Conservation (phyloP, 345 rosid species). For the Lepidium sativum region DNA sequence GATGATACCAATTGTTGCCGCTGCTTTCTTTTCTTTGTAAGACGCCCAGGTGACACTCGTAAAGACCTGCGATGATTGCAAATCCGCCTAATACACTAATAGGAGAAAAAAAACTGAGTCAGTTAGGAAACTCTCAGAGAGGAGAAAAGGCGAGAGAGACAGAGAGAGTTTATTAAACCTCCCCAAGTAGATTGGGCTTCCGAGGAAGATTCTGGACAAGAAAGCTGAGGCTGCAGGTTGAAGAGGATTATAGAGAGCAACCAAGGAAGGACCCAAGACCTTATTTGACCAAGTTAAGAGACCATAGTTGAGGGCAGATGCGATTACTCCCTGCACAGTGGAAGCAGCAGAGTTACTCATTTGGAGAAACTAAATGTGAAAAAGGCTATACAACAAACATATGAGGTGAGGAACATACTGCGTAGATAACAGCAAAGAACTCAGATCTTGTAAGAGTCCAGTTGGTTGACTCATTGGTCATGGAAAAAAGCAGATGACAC, state of each 20-base stretch:
- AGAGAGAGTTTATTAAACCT: constrained; percentile 42
- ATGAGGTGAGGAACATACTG: constrained; percentile 45
- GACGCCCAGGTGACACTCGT: constrained; percentile 94
- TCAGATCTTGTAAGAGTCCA: constrained; percentile 84
- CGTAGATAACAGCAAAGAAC: constrained; percentile 70
- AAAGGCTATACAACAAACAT: background rate
- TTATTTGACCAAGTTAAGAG: constrained; percentile 95
- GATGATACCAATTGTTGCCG: constrained; percentile 6
- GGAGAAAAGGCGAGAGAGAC: background rate
- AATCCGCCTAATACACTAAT: constrained; percentile 72
- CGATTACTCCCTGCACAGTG: constrained; percentile 54
- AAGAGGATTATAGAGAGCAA: constrained; percentile 93
- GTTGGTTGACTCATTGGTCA: constrained; percentile 55
- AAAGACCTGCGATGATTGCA: constrained; percentile 71
- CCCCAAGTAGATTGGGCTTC: constrained; percentile 90
- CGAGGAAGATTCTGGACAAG: constrained; percentile 85
- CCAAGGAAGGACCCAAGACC: constrained; percentile 91
- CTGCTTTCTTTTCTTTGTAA: constrained; percentile 45
- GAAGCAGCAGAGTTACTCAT: background rate
- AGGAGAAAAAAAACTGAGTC: background rate
- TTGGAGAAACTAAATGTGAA: background rate
- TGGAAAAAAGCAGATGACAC: constrained; percentile 52
- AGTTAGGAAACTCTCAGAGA: background rate
- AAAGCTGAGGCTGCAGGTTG: constrained; percentile 91
- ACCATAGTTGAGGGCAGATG: constrained; percentile 96